phyloP scores from a whole-genome alignment of 1,139 yeast species.

The Insectozyma bohioensis region DNA sequence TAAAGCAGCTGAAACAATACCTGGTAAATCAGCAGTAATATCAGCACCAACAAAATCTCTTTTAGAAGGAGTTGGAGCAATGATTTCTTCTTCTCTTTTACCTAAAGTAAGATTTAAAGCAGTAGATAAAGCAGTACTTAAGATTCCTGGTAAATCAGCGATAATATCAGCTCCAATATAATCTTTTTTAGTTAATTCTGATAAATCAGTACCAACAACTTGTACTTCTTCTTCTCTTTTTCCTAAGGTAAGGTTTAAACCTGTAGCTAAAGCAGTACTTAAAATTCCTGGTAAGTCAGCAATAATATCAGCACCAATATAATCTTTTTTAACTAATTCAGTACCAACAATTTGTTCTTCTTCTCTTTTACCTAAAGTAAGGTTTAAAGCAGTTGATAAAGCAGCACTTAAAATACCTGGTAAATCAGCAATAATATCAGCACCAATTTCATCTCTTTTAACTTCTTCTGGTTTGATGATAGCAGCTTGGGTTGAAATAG shows the following conservation, averaged over 20 bases:
- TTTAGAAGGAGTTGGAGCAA: not conserved
- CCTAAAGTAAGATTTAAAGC: not conserved
- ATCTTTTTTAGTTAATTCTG: conserved; percentile 1
- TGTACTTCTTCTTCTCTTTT: too few species aligned
- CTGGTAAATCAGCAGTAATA: conserved; percentile 1
- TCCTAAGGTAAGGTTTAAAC: too few species aligned
- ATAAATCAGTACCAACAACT: conserved; percentile 1
- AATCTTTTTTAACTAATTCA: not conserved
- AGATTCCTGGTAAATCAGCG: not conserved
- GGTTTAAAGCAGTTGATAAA: not conserved
- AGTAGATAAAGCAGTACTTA: not conserved
- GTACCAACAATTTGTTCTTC: not conserved
- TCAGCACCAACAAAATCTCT: conserved; percentile 1
- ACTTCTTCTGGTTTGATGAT: not conserved
- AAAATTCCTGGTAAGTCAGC: conserved; percentile 3
- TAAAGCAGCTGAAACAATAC: not conserved
- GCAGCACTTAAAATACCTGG: too few species aligned
- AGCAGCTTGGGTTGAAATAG: conserved; percentile 5
- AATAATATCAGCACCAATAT: conserved; percentile 3
- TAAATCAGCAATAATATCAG: conserved; percentile 1
- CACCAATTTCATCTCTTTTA: not conserved
- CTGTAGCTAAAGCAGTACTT: not conserved
- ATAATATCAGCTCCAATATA: conserved; percentile 1
- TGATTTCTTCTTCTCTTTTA: conserved; percentile 1
- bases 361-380: not conserved